These are phyloP conservation scores for Silybum marianum DNA, from an alignment of 129 eudicot species.

Conservation along the genomic window DNA sequence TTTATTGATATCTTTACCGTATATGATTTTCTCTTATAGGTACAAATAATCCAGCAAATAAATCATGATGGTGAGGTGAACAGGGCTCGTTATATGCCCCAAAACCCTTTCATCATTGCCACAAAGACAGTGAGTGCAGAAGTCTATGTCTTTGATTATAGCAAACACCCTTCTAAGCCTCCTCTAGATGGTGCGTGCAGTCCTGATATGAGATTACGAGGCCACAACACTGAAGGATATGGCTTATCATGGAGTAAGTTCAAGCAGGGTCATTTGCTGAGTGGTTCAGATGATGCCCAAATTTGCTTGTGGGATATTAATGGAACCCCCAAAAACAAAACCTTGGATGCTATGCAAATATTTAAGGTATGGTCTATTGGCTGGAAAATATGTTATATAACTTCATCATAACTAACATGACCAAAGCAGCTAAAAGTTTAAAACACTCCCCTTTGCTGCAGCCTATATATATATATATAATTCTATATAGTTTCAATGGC, in stretches of 20 bases:
- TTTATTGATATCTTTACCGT: background rate
- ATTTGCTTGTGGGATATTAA: conserved; percentile 96
- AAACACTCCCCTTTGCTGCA: background rate
- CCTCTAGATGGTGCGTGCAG: conserved; percentile 83
- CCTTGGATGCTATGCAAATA: conserved; percentile 84
- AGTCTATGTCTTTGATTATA: conserved; percentile 88
- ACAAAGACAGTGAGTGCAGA: conserved; percentile 96
- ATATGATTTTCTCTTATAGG: conserved; percentile 48
- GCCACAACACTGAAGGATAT: conserved; percentile 89
- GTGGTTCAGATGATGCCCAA: conserved; percentile 99
- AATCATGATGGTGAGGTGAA: conserved; percentile 97
- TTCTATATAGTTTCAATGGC: background rate
- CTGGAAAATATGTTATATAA: background rate
- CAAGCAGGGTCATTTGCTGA: conserved; percentile 83
- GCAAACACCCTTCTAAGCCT: conserved; percentile 95
- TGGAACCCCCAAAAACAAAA: conserved; percentile 75
- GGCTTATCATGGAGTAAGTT: conserved; percentile 96
- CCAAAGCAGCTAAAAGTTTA: background rate
- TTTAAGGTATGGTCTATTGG: conserved; percentile 55
- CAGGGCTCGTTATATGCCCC: conserved; percentile 98
- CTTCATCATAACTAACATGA: background rate
- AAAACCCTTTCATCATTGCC: conserved; percentile 82
- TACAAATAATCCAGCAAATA: conserved; percentile 96
- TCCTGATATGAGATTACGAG: conserved; percentile 92
- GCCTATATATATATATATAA: background rate